These are phyloP conservation scores for Sordariomycetes sp. DNA, from an alignment of 2,329 filamentous ascomycete species.

Conservation along the genomic window DNA sequence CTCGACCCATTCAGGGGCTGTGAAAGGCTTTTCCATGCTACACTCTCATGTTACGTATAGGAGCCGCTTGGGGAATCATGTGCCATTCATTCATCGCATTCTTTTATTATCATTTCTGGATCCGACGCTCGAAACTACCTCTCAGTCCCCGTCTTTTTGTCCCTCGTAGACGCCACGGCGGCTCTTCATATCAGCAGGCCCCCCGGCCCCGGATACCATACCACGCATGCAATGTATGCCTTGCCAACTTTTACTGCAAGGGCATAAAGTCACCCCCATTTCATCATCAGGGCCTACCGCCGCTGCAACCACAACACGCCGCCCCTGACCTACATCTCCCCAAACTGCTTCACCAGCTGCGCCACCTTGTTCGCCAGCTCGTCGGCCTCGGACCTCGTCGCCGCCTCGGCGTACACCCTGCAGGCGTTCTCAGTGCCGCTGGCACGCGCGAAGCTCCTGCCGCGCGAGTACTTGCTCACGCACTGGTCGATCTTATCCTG, in stretches of 20 bases:
- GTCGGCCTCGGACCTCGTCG: slow-evolving; percentile 77
- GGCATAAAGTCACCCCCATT: not conserved
- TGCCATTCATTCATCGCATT: not conserved
- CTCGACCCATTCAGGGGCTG: no score
- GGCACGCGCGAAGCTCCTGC: slow-evolving; percentile 79
- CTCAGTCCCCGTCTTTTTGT: not conserved
- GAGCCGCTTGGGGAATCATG: not conserved
- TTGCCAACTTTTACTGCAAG: not conserved
- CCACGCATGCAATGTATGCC: not conserved
- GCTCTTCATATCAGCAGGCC: not conserved
- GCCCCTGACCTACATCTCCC: slow-evolving; percentile 7
- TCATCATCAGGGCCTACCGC: not conserved
- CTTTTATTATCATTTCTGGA: not conserved
- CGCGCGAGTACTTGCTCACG: slow-evolving; percentile 83
- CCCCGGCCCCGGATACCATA: not conserved
- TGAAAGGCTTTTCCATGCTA: no score
- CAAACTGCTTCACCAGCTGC: slow-evolving; percentile 53
- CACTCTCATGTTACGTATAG: no score
- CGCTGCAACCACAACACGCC: not conserved
- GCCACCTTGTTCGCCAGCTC: slow-evolving; percentile 79
- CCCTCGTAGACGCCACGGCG: not conserved
- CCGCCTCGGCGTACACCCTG: slow-evolving; percentile 89
- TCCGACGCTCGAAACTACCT: not conserved
- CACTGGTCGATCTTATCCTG: slow-evolving; percentile 79
- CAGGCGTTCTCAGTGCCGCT: slow-evolving; percentile 95